Evolutionary conservation across 179 eudicot species (phyloP).

Genomic region (Drosera spatulata): DNA sequence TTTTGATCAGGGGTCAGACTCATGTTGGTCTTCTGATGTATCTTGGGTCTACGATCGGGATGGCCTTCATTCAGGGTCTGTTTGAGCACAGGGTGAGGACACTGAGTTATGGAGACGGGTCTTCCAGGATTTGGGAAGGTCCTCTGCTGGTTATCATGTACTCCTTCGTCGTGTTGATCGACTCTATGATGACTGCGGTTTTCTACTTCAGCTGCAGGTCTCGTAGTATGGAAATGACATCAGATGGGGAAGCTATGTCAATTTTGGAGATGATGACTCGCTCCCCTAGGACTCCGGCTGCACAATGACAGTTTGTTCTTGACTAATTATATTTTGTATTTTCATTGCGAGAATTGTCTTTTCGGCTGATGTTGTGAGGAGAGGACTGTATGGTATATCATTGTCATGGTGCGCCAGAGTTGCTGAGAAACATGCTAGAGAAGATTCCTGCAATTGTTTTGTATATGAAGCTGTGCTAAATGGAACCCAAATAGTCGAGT

Average conservation of each 20-base stretch:
- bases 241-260: slow-evolving; percentile 37
- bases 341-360: no score
- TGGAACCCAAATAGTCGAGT: no score
- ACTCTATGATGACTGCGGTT: slow-evolving; percentile 78
- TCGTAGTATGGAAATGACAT: slow-evolving; percentile 45
- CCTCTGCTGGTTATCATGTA: slow-evolving; percentile 91
- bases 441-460: no score
- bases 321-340: no score
- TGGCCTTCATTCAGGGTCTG: slow-evolving; percentile 81
- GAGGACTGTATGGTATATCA: no score
- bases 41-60: slow-evolving; percentile 75
- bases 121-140: slow-evolving; percentile 95
- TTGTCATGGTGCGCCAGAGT: no score
- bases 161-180: slow-evolving; percentile 81
- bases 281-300: slow-evolving; percentile 12
- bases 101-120: slow-evolving; percentile 81
- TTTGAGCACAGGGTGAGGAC: slow-evolving; percentile 96
- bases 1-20: slow-evolving; percentile 65
- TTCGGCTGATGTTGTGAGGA: no score
- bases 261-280: slow-evolving; percentile 53
- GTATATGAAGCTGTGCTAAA: no score
- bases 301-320: not conserved
- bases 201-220: slow-evolving; percentile 91
- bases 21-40: slow-evolving; percentile 89
- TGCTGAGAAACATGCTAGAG: no score